Conservation (phyloP, 306 rosid genomes). For the Aeschynomene evenia region DNA sequence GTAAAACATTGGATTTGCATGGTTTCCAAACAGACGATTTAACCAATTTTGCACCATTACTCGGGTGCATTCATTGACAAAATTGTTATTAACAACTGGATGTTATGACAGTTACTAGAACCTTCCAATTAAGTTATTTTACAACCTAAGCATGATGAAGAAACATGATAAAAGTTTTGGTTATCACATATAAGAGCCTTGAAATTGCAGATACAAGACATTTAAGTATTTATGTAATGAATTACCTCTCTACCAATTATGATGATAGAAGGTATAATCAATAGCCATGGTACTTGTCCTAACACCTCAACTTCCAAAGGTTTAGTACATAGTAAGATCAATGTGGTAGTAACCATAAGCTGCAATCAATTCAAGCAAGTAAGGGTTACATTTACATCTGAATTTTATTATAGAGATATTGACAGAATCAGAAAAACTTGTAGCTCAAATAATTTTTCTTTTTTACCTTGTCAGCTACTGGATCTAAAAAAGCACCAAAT, state of each 20-base stretch:
- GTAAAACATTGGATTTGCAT: not conserved
- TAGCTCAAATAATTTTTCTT: no score
- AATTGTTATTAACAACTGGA: no score
- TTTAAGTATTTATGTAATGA: constrained; percentile 26
- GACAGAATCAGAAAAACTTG: not conserved
- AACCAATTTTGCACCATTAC: no score
- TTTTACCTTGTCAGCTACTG: constrained; percentile 92
- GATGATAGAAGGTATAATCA: constrained; percentile 76
- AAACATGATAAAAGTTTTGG: constrained; percentile 3
- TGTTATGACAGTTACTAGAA: not conserved
- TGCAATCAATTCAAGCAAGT: constrained; percentile 39
- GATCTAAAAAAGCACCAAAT: constrained; percentile 98
- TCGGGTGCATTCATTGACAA: no score
- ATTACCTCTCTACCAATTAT: constrained; percentile 90
- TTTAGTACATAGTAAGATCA: constrained; percentile 78
- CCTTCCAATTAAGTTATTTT: not conserved
- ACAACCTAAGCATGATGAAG: not conserved
- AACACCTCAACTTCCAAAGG: constrained; percentile 61
- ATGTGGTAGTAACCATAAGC: constrained; percentile 98
- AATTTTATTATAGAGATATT: not conserved
- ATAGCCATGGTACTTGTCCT: constrained; percentile 72
- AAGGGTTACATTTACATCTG: constrained; percentile 2
- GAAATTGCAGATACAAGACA: not conserved
- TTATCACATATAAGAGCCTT: not conserved
- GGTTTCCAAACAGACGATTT: constrained; percentile 1